These are phyloP conservation scores for Magnolia kwangsiensis DNA, from an alignment of 164 flowering plant genomes.

Conservation along the genomic window DNA sequence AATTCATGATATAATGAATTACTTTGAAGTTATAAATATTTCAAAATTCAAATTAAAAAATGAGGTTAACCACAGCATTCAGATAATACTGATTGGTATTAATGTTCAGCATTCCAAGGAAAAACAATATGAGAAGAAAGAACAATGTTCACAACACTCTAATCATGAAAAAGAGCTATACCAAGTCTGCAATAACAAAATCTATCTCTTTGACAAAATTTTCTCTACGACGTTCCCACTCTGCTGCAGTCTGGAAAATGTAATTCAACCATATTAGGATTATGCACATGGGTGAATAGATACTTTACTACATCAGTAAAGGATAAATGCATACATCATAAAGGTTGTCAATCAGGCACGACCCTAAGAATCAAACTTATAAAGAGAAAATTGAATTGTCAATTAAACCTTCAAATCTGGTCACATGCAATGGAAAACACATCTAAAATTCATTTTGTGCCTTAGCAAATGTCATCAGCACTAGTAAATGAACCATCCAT, in stretches of 20 bases:
- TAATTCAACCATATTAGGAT: neutral
- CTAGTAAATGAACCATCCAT: too few relatives aligned
- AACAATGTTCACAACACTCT: neutral
- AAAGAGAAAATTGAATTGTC: neutral
- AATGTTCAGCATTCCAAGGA: neutral
- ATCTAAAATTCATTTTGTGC: too few relatives aligned
- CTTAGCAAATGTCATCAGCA: too few relatives aligned
- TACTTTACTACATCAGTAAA: neutral
- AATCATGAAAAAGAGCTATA: constrained; percentile 28
- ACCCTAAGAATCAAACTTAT: neutral
- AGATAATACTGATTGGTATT: neutral
- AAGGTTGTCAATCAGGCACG: neutral
- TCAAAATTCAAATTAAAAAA: too few relatives aligned
- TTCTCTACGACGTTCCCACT: constrained; percentile 69
- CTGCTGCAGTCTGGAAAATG: constrained; percentile 77
- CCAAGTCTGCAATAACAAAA: constrained; percentile 95
- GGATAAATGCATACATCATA: neutral
- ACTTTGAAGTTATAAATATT: neutral
- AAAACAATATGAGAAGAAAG: neutral
- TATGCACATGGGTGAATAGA: neutral
- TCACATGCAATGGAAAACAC: neutral
- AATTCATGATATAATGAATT: neutral
- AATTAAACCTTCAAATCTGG: neutral
- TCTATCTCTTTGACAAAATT: constrained; percentile 89
- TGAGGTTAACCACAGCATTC: neutral